Conservation (phyloP, 192 early-diverging fungal genomes). For the Gaertneriomyces sp. region DNA sequence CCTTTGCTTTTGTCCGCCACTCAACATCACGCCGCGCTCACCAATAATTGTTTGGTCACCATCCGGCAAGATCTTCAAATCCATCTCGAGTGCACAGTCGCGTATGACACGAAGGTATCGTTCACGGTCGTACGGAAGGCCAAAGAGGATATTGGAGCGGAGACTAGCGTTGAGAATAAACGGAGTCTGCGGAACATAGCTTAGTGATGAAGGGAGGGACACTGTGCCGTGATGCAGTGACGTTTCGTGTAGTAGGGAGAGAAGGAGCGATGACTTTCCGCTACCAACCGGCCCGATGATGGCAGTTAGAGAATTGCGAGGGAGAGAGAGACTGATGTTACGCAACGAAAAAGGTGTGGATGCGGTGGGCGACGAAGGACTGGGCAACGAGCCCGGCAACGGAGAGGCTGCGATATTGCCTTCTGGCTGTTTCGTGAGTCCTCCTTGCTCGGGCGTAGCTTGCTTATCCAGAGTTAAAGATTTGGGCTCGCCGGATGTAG, state of each 20-base stretch:
- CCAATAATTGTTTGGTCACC: slow-evolving; percentile 65
- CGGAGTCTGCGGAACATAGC: slow-evolving; percentile 76
- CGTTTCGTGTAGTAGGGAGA: slow-evolving; percentile 81
- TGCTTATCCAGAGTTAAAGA: background rate
- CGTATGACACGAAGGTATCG: slow-evolving; percentile 64
- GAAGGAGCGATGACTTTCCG: slow-evolving; percentile 83
- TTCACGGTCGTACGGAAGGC: slow-evolving; percentile 52
- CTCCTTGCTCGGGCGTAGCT: background rate
- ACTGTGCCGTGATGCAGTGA: slow-evolving; percentile 56
- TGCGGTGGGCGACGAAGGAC: background rate
- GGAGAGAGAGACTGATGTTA: slow-evolving; percentile 48
- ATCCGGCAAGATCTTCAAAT: slow-evolving; percentile 60
- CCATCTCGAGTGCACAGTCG: slow-evolving; percentile 67
- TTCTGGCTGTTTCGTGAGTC: too few species aligned
- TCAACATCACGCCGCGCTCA: slow-evolving; percentile 52
- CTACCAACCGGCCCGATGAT: slow-evolving; percentile 79
- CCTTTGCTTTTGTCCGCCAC: slow-evolving; percentile 79
- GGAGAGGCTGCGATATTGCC: background rate
- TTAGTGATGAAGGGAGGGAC: slow-evolving; percentile 60
- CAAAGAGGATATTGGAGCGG: slow-evolving; percentile 68
- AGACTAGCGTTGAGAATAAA: slow-evolving; percentile 84
- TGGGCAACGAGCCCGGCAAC: background rate
- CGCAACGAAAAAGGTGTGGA: slow-evolving; percentile 14
- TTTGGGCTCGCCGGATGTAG: background rate
- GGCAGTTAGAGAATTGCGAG: slow-evolving; percentile 62